Conservation (phyloP, 176 grass and related monocot genomes). For the Rhynchospora tenuis region DNA sequence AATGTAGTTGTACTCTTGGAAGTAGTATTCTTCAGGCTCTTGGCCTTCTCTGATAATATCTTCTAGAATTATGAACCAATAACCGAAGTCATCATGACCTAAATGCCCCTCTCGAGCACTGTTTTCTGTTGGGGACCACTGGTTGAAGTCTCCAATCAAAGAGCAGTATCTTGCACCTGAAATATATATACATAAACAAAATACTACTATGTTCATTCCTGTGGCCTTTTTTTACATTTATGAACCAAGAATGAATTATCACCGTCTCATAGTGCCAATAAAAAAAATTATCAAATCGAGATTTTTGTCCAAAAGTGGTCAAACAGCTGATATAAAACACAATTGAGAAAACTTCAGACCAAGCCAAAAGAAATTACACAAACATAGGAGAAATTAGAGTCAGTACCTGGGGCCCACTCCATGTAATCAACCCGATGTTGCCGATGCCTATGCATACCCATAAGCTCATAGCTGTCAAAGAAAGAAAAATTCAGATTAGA, state of each 20-base stretch:
- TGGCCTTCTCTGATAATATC: conserved; percentile 84
- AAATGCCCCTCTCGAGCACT: conserved; percentile 85
- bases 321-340: not conserved
- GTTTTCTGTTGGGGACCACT: conserved; percentile 60
- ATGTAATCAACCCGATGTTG: conserved; percentile 85
- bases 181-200: not conserved
- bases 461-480: conserved; percentile 56
- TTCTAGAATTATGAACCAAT: conserved; percentile 88
- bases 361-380: not conserved
- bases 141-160: conserved; percentile 89
- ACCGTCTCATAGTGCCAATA: not conserved
- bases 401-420: conserved; percentile 89
- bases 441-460: conserved; percentile 80
- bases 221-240: not conserved
- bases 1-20: conserved; percentile 90
- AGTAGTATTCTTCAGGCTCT: conserved; percentile 82
- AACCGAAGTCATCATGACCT: conserved; percentile 96
- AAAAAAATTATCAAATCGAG: not conserved
- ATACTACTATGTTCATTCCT: not conserved
- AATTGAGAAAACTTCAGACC: not conserved
- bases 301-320: not conserved
- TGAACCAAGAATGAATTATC: not conserved
- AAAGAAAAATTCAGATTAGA: not conserved
- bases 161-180: conserved; percentile 84
- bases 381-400: not conserved